Evolutionary conservation across 2,329 filamentous ascomycete genomes (phyloP), one percentile per base, ranked within the genome.

Genomic region (Decorospora gaudefroyi): DNA sequence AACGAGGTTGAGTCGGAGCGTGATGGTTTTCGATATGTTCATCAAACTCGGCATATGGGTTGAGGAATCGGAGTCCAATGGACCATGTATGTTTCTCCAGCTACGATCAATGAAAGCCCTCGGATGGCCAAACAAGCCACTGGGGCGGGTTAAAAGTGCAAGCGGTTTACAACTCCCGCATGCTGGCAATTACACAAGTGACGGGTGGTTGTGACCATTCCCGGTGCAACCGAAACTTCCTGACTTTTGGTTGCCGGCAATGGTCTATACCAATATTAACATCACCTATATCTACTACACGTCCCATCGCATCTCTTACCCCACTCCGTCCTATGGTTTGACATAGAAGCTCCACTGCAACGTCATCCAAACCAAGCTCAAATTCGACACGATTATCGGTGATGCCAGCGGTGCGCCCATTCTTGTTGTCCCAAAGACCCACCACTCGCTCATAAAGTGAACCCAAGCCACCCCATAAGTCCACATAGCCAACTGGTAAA

Each of bases 401-500:
- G 78, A 79, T 33, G 79, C 72, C 55, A 86, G 74, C 17, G 82
- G 78, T 25, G 76, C 74, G 25, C 79, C 79, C 65, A 86, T 81
- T 53, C 79, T 82, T 58, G 89, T 84, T 13, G 84, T 92, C 60
- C 85, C 85, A 73, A 87, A 96, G 3, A 90, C 71, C 53, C 88
- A 76, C 76, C 88, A 87, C 78, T 99, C 93, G 57, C 80, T 86
- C 49, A 82, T 78, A 69, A 62, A 62, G 37, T 62, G 59, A 22
- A 25, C 74, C 40, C 87, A 80, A 1, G 91, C 91, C 42, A 95
- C 78, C 1, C 83, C 78, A 68, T 92, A 95, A 6, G 88, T 93
- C 80, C 86, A 88, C 55, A 93, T 74, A 11, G 86, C 86, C 46
- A 96, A 76, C 68, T 93, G 81, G 70, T 95, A 96, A 41, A 91